phyloP scores from a whole-genome alignment of 331 rosid genomes.

The Cydonia oblonga region DNA sequence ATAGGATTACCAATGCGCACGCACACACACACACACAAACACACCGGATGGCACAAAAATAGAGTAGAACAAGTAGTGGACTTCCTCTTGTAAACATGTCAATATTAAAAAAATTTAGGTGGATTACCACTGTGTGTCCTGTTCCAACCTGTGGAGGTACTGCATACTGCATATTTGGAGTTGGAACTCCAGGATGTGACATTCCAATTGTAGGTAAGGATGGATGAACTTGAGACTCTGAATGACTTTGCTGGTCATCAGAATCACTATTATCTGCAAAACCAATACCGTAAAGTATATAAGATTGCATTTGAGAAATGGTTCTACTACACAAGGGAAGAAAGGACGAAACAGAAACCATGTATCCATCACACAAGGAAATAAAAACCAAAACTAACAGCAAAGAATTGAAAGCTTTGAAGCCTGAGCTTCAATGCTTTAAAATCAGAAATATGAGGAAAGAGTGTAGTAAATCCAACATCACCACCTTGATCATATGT shows the following conservation, averaged over 20 bases:
- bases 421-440: neutral
- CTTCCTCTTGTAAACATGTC: neutral
- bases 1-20: neutral
- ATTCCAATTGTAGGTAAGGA: conserved; percentile 42
- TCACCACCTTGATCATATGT: neutral
- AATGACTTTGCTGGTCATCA: conserved; percentile 48
- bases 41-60: neutral
- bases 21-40: neutral
- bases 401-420: neutral
- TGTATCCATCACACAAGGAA: neutral
- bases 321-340: neutral
- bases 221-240: conserved; percentile 48
- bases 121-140: conserved; percentile 64
- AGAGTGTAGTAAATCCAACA: neutral
- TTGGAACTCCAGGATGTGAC: conserved; percentile 36
- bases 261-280: conserved; percentile 55
- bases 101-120: conserved; percentile 1
- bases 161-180: conserved; percentile 51
- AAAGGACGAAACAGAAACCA: neutral
- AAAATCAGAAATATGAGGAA: neutral
- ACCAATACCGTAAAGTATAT: conserved; percentile 15
- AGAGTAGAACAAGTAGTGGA: neutral
- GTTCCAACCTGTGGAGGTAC: conserved; percentile 65
- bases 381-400: neutral
- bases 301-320: neutral